phyloP scores from a whole-genome alignment of 2,329 filamentous ascomycete genomes.

The Hortaea sp. region DNA sequence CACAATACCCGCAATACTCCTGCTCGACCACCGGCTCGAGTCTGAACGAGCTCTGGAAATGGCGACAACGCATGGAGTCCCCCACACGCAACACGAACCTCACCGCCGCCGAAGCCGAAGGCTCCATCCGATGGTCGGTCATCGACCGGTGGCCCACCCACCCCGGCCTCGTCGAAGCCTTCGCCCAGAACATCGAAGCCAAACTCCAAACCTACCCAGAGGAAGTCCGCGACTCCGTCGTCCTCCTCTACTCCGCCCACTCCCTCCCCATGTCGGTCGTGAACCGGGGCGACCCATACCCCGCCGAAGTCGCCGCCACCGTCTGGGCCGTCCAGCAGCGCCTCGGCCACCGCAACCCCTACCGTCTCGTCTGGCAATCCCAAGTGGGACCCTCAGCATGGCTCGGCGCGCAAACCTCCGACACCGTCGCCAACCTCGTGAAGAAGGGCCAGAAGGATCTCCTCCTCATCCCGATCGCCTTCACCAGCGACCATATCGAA shows the following conservation, averaged over 20 bases:
- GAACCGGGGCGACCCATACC: slow-evolving; percentile 91
- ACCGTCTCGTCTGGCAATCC: slow-evolving; percentile 93
- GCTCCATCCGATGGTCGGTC: slow-evolving; percentile 86
- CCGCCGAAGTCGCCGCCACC: slow-evolving; percentile 88
- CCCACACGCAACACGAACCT: slow-evolving; percentile 17
- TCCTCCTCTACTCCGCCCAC: slow-evolving; percentile 84
- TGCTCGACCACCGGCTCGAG: slow-evolving; percentile 96
- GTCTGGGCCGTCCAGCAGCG: slow-evolving; percentile 95
- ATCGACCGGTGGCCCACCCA: slow-evolving; percentile 98
- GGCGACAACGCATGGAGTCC: slow-evolving; percentile 71
- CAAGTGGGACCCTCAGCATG: slow-evolving; percentile 93
- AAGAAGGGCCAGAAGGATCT: slow-evolving; percentile 86
- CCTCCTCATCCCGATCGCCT: slow-evolving; percentile 86
- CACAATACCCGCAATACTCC: slow-evolving; percentile 96
- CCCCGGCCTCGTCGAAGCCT: slow-evolving; percentile 77
- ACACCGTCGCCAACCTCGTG: slow-evolving; percentile 80
- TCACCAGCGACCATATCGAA: slow-evolving; percentile 98
- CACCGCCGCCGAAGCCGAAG: slow-evolving; percentile 49
- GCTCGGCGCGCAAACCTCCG: slow-evolving; percentile 86
- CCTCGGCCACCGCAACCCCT: slow-evolving; percentile 78
- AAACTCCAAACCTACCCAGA: slow-evolving; percentile 75
- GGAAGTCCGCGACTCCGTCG: slow-evolving; percentile 67
- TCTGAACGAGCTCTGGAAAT: slow-evolving; percentile 96
- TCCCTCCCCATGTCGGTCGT: slow-evolving; percentile 95
- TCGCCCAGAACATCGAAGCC: slow-evolving; percentile 83